Conservation (phyloP, 768 basidiomycete species). For the Suillus decipiens region DNA sequence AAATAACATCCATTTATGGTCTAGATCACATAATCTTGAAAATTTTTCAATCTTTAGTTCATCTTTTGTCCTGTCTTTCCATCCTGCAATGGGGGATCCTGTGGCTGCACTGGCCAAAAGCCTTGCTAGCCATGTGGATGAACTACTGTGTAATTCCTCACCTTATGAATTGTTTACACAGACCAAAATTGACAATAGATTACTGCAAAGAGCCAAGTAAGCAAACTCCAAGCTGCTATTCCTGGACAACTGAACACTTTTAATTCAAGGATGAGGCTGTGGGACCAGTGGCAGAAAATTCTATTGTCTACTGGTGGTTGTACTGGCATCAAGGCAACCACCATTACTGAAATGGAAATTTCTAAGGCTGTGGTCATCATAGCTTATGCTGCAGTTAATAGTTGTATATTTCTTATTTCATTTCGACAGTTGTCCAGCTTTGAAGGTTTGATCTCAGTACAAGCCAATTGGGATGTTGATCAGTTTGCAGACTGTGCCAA, state of each 20-base stretch:
- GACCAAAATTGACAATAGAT: neutral
- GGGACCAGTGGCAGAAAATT: neutral
- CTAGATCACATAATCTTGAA: neutral
- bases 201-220: neutral
- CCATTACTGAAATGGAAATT: neutral
- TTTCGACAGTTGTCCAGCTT: neutral
- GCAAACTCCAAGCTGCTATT: neutral
- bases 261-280: neutral
- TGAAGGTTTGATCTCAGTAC: neutral
- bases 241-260: fast-evolving
- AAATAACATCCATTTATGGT: neutral
- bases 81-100: neutral
- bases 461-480: neutral
- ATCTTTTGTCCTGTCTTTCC: no score
- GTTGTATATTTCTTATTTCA: neutral
- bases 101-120: neutral
- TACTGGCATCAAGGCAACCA: neutral
- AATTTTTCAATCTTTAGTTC: no score
- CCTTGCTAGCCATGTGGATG: neutral
- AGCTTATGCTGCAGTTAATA: neutral
- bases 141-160: neutral
- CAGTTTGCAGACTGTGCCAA: neutral
- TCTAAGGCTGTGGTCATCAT: neutral
- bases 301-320: neutral
- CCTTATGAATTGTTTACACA: neutral